Evolutionary conservation across 345 rosid genomes (phyloP).

Genomic region (Bretschneidera sinensis): DNA sequence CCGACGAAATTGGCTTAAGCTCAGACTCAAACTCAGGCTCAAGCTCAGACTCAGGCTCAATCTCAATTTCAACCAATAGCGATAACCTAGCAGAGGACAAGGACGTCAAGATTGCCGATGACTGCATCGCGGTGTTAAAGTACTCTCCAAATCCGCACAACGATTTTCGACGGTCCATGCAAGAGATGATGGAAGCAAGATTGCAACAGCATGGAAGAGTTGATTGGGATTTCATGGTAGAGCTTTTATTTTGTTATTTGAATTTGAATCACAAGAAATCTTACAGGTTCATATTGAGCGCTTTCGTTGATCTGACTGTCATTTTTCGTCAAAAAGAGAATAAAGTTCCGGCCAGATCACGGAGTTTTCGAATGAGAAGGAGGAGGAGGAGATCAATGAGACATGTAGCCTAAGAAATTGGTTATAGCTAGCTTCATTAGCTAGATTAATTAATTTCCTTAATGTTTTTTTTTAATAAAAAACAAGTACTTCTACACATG

Average conservation of each 20-base stretch:
- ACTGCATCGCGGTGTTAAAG: slow-evolving; percentile 56
- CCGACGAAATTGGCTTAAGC: slow-evolving; percentile 1
- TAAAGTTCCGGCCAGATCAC: slow-evolving; percentile 17
- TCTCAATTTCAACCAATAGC: slow-evolving; percentile 24
- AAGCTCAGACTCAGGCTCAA: slow-evolving; percentile 27
- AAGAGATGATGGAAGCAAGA: slow-evolving; percentile 63
- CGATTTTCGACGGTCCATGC: slow-evolving; percentile 75
- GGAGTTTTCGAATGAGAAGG: neutral
- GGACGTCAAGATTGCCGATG: too few species aligned
- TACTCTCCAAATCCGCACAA: slow-evolving; percentile 44
- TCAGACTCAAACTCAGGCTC: too few species aligned
- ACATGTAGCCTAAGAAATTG: too few species aligned
- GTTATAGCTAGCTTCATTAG: too few species aligned
- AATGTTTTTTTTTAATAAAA: too few species aligned
- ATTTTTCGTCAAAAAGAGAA: slow-evolving; percentile 23
- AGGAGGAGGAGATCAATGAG: slow-evolving; percentile 18
- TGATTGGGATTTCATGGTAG: slow-evolving; percentile 89
- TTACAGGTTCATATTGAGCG: slow-evolving; percentile 61
- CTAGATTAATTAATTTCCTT: too few species aligned
- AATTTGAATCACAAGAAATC: slow-evolving; percentile 67
- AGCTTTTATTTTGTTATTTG: slow-evolving; percentile 68
- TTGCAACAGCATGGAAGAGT: slow-evolving; percentile 23
- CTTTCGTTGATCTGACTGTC: slow-evolving; percentile 65
- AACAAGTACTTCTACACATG: too few species aligned
- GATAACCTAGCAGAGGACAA: too few species aligned